phyloP scores from a whole-genome alignment of 1,284 basidiomycete species.

The Pholiota adiposa region DNA sequence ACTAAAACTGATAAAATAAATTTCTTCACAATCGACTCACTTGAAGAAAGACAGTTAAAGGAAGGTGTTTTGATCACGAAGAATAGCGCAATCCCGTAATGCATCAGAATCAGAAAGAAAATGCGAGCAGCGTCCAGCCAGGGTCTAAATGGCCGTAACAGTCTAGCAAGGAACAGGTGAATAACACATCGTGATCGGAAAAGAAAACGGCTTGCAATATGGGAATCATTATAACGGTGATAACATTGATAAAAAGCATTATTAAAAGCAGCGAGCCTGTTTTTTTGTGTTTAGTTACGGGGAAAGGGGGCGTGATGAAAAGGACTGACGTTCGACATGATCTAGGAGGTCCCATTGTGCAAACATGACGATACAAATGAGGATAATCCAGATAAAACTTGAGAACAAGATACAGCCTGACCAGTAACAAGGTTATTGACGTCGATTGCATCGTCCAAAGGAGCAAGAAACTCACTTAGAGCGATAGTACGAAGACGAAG shows the following conservation, averaged over 20 bases:
- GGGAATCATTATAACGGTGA: constrained; percentile 54
- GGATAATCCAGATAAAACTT: constrained; percentile 35
- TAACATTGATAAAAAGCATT: constrained; percentile 49
- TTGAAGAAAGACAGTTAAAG: constrained; percentile 47
- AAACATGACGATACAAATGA: constrained; percentile 34
- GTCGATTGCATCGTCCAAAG: neutral
- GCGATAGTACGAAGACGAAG: constrained; percentile 27
- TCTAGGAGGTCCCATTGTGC: constrained; percentile 34
- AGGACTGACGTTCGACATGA: constrained; percentile 32
- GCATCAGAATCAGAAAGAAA: constrained; percentile 49
- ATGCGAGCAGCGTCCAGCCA: constrained; percentile 64
- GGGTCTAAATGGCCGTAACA: constrained; percentile 53
- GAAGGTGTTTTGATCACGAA: constrained; percentile 35
- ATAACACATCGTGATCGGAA: neutral
- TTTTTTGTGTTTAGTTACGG: neutral
- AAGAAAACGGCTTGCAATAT: constrained; percentile 46
- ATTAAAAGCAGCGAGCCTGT: constrained; percentile 46
- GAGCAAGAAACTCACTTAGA: constrained; percentile 29
- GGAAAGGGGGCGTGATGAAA: neutral
- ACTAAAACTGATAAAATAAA: too few species aligned
- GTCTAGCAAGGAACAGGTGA: constrained; percentile 36
- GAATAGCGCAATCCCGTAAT: constrained; percentile 53
- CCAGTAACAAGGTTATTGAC: neutral
- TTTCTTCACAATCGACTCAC: constrained; percentile 34
- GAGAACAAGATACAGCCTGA: constrained; percentile 32